Conservation (phyloP, 768 basidiomycete genomes). For the Clavulina sp. region DNA sequence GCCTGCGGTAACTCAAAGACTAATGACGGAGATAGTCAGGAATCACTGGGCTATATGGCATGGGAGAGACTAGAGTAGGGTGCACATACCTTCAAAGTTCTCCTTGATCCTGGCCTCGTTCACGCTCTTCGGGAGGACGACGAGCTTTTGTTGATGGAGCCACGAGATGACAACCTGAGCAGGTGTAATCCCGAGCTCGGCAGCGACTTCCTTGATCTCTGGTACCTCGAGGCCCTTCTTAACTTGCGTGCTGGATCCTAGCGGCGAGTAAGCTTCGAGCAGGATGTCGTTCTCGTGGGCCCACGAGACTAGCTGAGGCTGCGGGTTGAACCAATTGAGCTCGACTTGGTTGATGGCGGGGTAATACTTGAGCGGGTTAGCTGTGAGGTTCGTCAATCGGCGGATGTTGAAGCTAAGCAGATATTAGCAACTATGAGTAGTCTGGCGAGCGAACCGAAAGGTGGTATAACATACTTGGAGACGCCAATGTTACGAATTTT, state of each 20-base stretch:
- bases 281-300: conserved; percentile 47
- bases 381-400: background rate
- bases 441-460: background rate
- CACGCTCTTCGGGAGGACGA: conserved; percentile 67
- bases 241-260: conserved; percentile 30
- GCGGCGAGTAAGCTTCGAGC: conserved; percentile 63
- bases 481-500: conserved; percentile 65
- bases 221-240: background rate
- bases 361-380: background rate
- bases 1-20: background rate
- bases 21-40: background rate
- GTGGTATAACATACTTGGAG: background rate
- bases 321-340: conserved; percentile 50
- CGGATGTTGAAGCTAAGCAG: background rate
- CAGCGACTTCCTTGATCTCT: conserved; percentile 30
- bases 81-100: conserved; percentile 3
- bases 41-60: background rate
- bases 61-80: background rate
- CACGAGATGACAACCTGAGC: conserved; percentile 17
- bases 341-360: conserved; percentile 30
- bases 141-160: conserved; percentile 11
- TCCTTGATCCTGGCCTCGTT: conserved; percentile 39
- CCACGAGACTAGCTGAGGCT: conserved; percentile 44
- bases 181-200: conserved; percentile 31
- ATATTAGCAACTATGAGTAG: background rate